Evolutionary conservation across 2,329 filamentous ascomycete genomes (phyloP).

Genomic region (Endocalyx cinctus): DNA sequence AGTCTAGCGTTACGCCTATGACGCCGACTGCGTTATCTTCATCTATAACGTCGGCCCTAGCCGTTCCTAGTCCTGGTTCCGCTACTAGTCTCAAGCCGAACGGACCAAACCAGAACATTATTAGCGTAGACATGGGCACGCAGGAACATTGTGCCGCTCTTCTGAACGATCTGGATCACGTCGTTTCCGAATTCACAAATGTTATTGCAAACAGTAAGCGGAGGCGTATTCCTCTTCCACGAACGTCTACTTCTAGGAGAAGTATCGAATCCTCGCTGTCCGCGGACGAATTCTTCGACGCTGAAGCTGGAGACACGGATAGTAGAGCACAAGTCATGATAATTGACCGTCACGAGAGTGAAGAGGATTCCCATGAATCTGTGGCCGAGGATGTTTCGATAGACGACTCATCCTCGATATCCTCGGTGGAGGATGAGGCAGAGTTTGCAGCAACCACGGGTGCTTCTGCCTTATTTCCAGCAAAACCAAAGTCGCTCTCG

Average conservation of each 20-base stretch:
- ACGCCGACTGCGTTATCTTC: constrained; percentile 37
- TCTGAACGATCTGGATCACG: constrained; percentile 78
- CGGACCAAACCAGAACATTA: constrained; percentile 31
- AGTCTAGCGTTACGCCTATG: constrained; percentile 55
- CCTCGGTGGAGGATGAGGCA: constrained; percentile 57
- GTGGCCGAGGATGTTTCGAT: constrained; percentile 52
- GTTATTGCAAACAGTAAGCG: constrained; percentile 77
- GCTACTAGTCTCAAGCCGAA: constrained; percentile 28
- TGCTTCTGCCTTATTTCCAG: constrained; percentile 69
- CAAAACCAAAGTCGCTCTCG: constrained; percentile 67
- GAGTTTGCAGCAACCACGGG: constrained; percentile 47
- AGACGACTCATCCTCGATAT: constrained; percentile 53
- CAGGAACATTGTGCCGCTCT: constrained; percentile 81
- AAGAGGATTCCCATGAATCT: constrained; percentile 57
- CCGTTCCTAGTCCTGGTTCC: constrained; percentile 37
- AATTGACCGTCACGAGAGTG: constrained; percentile 65
- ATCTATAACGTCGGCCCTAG: constrained; percentile 33
- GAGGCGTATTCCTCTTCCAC: constrained; percentile 56
- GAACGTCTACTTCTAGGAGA: constrained; percentile 45
- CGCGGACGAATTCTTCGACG: constrained; percentile 92
- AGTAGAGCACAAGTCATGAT: constrained; percentile 63
- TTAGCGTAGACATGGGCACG: constrained; percentile 58
- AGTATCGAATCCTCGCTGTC: constrained; percentile 79
- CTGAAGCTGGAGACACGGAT: constrained; percentile 59
- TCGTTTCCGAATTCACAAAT: constrained; percentile 75